These are phyloP conservation scores for Colletotrichum sp. DNA, from an alignment of 2,329 filamentous ascomycete species.

Conservation along the genomic window DNA sequence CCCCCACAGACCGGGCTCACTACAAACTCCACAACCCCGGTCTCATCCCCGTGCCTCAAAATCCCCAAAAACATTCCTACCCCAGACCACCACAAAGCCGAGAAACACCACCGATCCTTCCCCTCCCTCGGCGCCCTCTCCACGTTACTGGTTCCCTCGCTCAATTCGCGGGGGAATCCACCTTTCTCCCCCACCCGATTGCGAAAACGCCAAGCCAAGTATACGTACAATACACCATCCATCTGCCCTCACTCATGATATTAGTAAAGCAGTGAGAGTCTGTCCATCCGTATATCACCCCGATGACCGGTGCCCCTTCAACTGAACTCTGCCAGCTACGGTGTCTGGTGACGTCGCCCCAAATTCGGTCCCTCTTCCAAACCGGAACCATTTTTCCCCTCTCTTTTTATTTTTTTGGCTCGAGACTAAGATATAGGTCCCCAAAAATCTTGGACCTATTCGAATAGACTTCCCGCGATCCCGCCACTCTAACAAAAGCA, in stretches of 20 bases:
- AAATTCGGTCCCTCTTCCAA: neutral
- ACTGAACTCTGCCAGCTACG: fast-evolving
- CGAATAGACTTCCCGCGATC: slow-evolving; percentile 10
- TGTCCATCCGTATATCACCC: neutral
- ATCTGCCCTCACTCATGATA: neutral
- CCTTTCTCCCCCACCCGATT: neutral
- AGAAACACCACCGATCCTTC: neutral
- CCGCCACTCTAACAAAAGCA: neutral
- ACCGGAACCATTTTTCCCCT: neutral
- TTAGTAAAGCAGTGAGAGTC: neutral
- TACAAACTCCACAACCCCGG: neutral
- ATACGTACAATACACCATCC: neutral
- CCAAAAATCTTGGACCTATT: neutral
- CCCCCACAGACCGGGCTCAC: neutral
- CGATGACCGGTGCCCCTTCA: neutral
- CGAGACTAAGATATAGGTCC: neutral
- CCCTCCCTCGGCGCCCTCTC: neutral
- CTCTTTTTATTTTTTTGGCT: no score
- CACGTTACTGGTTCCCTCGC: neutral
- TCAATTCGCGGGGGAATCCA: neutral
- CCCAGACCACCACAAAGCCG: neutral
- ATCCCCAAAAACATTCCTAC: neutral
- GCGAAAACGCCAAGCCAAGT: neutral
- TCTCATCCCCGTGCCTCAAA: neutral
- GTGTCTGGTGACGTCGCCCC: fast-evolving